These are phyloP conservation scores for Saccharomycopsis phalli DNA, from an alignment of 1,139 yeast genomes.

Conservation along the genomic window DNA sequence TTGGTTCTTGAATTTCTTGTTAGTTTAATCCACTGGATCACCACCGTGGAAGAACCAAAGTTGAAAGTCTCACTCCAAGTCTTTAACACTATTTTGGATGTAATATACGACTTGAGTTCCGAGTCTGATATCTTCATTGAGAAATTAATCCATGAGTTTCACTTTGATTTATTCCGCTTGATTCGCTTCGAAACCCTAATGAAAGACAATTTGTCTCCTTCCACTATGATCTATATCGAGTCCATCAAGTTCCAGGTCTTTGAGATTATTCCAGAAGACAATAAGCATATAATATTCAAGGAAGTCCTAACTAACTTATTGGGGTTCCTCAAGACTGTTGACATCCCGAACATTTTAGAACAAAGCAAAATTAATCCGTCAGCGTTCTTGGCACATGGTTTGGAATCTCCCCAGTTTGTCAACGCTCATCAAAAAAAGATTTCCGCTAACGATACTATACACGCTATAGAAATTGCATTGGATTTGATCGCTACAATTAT, in stretches of 20 bases:
- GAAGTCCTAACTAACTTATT: slow-evolving; percentile 23
- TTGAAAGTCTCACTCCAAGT: slow-evolving; percentile 36
- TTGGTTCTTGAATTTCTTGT: slow-evolving; percentile 35
- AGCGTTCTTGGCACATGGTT: slow-evolving; percentile 34
- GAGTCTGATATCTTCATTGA: slow-evolving; percentile 53
- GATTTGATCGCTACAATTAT: slow-evolving; percentile 70
- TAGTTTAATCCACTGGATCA: slow-evolving; percentile 33
- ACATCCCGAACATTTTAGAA: slow-evolving; percentile 30
- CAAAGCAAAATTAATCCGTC: slow-evolving; percentile 24
- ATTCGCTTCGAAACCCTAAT: slow-evolving; percentile 23
- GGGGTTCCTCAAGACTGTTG: slow-evolving; percentile 25
- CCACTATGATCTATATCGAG: slow-evolving; percentile 44
- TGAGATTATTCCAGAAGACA: slow-evolving; percentile 30
- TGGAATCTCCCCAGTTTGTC: slow-evolving; percentile 28
- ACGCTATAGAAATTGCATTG: slow-evolving; percentile 58
- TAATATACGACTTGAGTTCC: slow-evolving; percentile 57
- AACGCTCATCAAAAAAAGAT: slow-evolving; percentile 34
- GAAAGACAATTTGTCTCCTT: slow-evolving; percentile 29
- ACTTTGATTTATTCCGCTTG: slow-evolving; percentile 26
- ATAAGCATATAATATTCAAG: slow-evolving; percentile 26
- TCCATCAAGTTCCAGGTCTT: slow-evolving; percentile 55
- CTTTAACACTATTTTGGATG: slow-evolving; percentile 47
- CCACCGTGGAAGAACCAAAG: slow-evolving; percentile 22
- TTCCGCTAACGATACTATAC: slow-evolving; percentile 45
- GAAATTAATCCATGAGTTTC: slow-evolving; percentile 25